Evolutionary conservation across 768 basidiomycete genomes (phyloP).

Genomic region (Ramaria rubella): DNA sequence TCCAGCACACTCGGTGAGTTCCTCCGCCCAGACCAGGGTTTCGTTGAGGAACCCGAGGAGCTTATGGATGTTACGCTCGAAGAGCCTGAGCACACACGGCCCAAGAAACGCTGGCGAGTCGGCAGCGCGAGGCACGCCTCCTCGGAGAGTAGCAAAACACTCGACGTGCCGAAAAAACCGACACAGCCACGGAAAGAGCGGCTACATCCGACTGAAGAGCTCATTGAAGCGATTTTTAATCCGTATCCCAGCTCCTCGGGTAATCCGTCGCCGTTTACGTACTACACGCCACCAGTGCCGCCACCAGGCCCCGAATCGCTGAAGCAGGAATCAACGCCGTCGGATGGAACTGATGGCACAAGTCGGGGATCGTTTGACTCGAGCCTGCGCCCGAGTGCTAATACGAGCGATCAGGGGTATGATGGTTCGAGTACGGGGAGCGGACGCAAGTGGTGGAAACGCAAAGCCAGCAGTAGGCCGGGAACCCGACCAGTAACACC

Average conservation of each 20-base stretch:
- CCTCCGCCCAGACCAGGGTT: neutral
- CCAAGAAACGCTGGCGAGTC: constrained; percentile 6
- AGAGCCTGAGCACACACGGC: neutral
- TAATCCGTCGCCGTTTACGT: constrained; percentile 31
- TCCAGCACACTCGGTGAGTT: constrained; percentile 6
- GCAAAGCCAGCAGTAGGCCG: constrained; percentile 1
- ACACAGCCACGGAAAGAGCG: neutral
- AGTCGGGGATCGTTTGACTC: constrained; percentile 8
- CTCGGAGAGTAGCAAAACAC: neutral
- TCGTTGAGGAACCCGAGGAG: neutral
- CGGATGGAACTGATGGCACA: constrained; percentile 6
- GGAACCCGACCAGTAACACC: constrained; percentile 3
- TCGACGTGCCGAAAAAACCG: neutral
- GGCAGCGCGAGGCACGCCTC: neutral
- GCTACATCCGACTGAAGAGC: constrained; percentile 45
- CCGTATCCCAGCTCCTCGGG: constrained; percentile 41
- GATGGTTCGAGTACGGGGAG: neutral
- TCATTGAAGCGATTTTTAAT: constrained; percentile 79
- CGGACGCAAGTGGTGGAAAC: constrained; percentile 2
- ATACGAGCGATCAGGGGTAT: neutral
- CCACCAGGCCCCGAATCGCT: neutral
- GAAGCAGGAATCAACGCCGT: neutral
- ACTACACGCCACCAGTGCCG: constrained; percentile 24
- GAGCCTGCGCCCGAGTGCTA: neutral
- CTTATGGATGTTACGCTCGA: neutral